A percentile compares a stretch with the other conserved stretches of the same genome.
Conservation (phyloP, 805 yeast species). For the Clavispora phyllophila region DNA sequence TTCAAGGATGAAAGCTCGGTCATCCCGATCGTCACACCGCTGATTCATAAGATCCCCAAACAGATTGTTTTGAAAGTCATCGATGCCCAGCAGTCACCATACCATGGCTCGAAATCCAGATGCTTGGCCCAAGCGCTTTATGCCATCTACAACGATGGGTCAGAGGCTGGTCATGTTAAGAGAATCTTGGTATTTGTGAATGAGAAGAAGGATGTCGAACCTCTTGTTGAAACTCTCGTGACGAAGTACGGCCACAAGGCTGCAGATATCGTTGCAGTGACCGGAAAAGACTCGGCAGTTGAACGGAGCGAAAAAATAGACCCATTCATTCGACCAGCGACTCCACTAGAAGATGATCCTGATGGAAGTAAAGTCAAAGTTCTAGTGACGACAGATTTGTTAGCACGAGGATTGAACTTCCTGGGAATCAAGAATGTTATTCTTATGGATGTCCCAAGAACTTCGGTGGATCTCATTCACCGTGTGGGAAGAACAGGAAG, state of each 20-base stretch:
- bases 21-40: slow-evolving; percentile 67
- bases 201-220: slow-evolving; percentile 56
- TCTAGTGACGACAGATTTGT: slow-evolving; percentile 79
- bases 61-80: slow-evolving; percentile 67
- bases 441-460: slow-evolving; percentile 78
- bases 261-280: slow-evolving; percentile 55
- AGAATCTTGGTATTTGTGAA: slow-evolving; percentile 84
- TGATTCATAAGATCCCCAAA: slow-evolving; percentile 78
- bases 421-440: slow-evolving; percentile 75
- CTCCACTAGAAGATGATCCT: slow-evolving; percentile 28
- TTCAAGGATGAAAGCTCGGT: slow-evolving; percentile 56
- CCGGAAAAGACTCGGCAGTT: slow-evolving; percentile 58
- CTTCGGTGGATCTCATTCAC: slow-evolving; percentile 82
- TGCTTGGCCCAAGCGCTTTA: slow-evolving; percentile 86
- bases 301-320: slow-evolving; percentile 55
- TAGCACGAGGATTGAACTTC: slow-evolving; percentile 89
- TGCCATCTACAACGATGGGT: slow-evolving; percentile 78
- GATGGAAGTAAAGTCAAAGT: slow-evolving; percentile 48
- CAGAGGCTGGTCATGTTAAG: slow-evolving; percentile 72
- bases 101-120: slow-evolving; percentile 74
- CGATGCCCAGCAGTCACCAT: slow-evolving; percentile 75
- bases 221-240: slow-evolving; percentile 51
- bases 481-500: slow-evolving; percentile 94
- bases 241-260: slow-evolving; percentile 30
- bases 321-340: slow-evolving; percentile 63